Percentiles rank a stretch among this genome's conserved stretches.
These are phyloP conservation scores for Penicillium brasilianum DNA, from an alignment of 2,329 filamentous ascomycete species.

Conservation along the genomic window DNA sequence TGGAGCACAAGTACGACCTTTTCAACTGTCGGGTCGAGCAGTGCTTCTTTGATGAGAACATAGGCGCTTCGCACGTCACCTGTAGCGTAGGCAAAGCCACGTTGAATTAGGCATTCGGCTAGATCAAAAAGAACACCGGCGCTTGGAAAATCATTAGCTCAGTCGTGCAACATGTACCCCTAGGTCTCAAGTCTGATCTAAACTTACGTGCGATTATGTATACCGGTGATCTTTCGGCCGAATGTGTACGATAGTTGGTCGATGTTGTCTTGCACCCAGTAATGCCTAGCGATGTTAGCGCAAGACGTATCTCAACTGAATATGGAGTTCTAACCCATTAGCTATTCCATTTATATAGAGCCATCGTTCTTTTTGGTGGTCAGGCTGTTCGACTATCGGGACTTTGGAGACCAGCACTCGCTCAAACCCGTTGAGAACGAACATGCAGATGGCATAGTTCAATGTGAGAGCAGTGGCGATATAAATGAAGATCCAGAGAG, in stretches of 20 bases:
- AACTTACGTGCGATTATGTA: conserved; percentile 73
- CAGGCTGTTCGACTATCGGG: conserved; percentile 36
- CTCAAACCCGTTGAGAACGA: conserved; percentile 51
- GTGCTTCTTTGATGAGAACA: conserved; percentile 65
- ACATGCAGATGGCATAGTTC: conserved; percentile 37
- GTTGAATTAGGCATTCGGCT: conserved; percentile 76
- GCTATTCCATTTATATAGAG: conserved; percentile 78
- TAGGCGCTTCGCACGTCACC: conserved; percentile 64
- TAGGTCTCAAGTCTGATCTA: neutral
- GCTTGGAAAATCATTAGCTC: conserved; percentile 26
- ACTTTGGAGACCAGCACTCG: conserved; percentile 53
- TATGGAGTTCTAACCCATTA: conserved; percentile 32
- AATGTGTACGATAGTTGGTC: conserved; percentile 75
- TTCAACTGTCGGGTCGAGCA: conserved; percentile 65
- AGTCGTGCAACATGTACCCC: neutral
- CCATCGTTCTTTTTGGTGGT: conserved; percentile 70
- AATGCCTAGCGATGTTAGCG: conserved; percentile 42
- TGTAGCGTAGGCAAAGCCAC: conserved; percentile 75
- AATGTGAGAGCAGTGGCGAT: conserved; percentile 33
- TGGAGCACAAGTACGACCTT: conserved; percentile 78
- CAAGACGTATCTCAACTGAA: conserved; percentile 46
- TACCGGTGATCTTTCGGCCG: conserved; percentile 69
- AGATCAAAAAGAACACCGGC: conserved; percentile 75
- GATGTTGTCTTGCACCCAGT: conserved; percentile 73
- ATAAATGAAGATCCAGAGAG: conserved; percentile 36